phyloP scores from a whole-genome alignment of 2,329 filamentous ascomycete species.

The Lasiodiplodia theobromae region DNA sequence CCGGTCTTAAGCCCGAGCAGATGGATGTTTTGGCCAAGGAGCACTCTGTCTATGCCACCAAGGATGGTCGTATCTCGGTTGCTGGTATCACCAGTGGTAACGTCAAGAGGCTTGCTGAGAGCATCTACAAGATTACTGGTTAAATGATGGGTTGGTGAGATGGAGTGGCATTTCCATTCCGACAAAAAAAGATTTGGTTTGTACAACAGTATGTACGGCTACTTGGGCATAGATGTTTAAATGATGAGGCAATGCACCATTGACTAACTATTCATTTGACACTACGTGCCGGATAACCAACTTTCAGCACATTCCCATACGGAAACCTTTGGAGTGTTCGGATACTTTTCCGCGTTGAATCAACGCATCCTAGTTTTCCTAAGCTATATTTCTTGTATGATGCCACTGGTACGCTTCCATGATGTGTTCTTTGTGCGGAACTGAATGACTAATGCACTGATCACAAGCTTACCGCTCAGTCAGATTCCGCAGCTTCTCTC shows the following conservation, averaged over 20 bases:
- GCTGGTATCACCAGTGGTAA: constrained; percentile 83
- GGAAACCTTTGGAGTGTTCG: too few species aligned
- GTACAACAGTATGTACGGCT: constrained; percentile 27
- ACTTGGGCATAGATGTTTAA: constrained; percentile 19
- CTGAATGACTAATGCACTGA: too few species aligned
- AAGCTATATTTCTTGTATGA: too few species aligned
- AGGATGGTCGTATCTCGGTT: constrained; percentile 86
- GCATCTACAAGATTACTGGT: constrained; percentile 84
- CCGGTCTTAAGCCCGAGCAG: constrained; percentile 86
- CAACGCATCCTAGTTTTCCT: too few species aligned
- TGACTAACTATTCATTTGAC: not conserved
- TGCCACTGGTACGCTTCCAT: too few species aligned
- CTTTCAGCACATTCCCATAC: too few species aligned
- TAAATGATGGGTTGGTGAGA: constrained; percentile 36
- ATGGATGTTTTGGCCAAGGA: constrained; percentile 93
- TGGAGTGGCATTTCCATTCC: not conserved
- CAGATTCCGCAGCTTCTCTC: too few species aligned
- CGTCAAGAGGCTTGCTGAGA: constrained; percentile 79
- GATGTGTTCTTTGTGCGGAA: too few species aligned
- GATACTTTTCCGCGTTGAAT: too few species aligned
- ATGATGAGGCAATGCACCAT: not conserved
- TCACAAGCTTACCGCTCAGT: too few species aligned
- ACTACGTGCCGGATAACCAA: too few species aligned
- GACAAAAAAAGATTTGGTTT: constrained; percentile 16
- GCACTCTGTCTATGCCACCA: constrained; percentile 97